Percentiles rank a stretch among this genome's conserved stretches.
Evolutionary conservation across 1,284 basidiomycete genomes (phyloP).

Genomic region (Paramarasmius palmivorus): DNA sequence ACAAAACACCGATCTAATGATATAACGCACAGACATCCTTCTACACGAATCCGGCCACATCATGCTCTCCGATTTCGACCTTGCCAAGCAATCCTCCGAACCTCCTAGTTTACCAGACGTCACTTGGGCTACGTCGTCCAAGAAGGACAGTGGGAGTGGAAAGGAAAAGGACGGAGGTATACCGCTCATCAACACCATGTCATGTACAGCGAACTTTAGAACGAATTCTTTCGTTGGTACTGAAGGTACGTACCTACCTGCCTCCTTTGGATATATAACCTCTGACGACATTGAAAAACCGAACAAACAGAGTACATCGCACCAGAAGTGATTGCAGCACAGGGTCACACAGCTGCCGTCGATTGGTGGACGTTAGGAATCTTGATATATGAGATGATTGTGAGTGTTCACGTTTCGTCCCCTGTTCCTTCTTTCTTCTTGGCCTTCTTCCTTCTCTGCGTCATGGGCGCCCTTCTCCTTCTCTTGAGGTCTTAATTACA

Average conservation of each 20-base stretch:
- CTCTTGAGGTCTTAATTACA: no score
- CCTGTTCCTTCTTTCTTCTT: constrained; percentile 10
- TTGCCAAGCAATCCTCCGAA: constrained; percentile 93
- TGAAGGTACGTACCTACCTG: constrained; percentile 70
- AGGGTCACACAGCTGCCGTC: constrained; percentile 97
- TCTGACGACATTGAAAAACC: neutral
- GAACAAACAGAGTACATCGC: constrained; percentile 95
- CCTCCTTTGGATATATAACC: constrained; percentile 18
- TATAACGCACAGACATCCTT: constrained; percentile 81
- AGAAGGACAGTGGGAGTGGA: constrained; percentile 78
- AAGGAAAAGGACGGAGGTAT: constrained; percentile 23
- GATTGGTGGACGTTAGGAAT: constrained; percentile 99
- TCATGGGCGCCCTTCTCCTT: no score
- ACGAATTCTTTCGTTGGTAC: constrained; percentile 99
- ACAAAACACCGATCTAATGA: neutral
- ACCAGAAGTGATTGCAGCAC: constrained; percentile 97
- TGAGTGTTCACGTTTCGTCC: constrained; percentile 70
- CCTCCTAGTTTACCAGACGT: constrained; percentile 87
- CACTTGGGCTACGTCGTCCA: constrained; percentile 88
- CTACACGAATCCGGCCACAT: constrained; percentile 98
- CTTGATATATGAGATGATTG: constrained; percentile 99
- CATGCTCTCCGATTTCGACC: constrained; percentile 99
- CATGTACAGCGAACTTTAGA: constrained; percentile 96
- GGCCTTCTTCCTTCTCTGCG: no score
- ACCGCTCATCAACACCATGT: constrained; percentile 94